These are phyloP conservation scores for Arachis monticola DNA, from an alignment of 331 rosid species.

Conservation along the genomic window DNA sequence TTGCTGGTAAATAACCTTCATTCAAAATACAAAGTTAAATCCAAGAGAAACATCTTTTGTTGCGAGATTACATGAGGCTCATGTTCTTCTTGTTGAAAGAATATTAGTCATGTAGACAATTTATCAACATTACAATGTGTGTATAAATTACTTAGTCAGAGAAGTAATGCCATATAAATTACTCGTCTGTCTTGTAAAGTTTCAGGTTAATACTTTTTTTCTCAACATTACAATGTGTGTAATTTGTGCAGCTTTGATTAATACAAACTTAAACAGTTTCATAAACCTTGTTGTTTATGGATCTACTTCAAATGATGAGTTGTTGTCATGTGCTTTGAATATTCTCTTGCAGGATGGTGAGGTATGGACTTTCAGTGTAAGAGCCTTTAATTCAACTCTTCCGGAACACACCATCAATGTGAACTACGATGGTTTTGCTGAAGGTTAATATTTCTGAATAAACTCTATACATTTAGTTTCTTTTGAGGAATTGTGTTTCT, in stretches of 20 bases:
- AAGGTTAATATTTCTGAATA: constrained; percentile 55
- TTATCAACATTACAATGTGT: too few relatives aligned
- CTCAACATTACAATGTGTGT: not conserved
- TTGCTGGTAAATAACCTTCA: not conserved
- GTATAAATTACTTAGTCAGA: too few relatives aligned
- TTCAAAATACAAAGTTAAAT: not conserved
- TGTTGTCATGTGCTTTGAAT: not conserved
- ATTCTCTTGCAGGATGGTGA: constrained; percentile 75
- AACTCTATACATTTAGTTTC: not conserved
- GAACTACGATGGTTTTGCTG: constrained; percentile 93
- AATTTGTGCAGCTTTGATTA: not conserved
- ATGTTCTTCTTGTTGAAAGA: not conserved
- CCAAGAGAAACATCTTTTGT: not conserved
- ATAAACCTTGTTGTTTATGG: not conserved
- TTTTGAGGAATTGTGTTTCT: constrained; percentile 7
- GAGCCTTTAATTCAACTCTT: constrained; percentile 80
- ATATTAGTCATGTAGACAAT: not conserved
- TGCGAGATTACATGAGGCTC: not conserved
- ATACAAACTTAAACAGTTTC: not conserved
- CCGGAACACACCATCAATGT: constrained; percentile 89
- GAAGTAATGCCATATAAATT: not conserved
- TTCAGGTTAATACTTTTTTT: not conserved
- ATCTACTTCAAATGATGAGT: not conserved
- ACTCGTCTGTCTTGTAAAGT: not conserved
- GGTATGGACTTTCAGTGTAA: constrained; percentile 95